A percentile compares a stretch with the other conserved stretches of the same genome.
These are phyloP conservation scores for Cystofilobasidium macerans DNA, from an alignment of 768 basidiomycete species.

Conservation along the genomic window DNA sequence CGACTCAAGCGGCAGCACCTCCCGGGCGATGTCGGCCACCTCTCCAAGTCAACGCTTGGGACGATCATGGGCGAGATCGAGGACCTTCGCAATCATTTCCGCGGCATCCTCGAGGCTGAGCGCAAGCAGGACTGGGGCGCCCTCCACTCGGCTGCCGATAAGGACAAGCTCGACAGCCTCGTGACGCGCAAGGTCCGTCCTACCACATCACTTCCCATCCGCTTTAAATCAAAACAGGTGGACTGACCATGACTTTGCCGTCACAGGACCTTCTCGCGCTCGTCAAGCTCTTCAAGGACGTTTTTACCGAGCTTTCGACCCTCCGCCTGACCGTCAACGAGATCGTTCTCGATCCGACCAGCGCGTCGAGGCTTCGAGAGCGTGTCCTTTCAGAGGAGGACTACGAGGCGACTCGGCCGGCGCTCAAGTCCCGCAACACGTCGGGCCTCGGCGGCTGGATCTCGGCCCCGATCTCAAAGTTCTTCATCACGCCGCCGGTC, in stretches of 20 bases:
- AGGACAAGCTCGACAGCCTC: constrained; percentile 28
- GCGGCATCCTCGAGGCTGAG: constrained; percentile 34
- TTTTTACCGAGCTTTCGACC: constrained; percentile 69
- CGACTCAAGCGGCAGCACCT: constrained; percentile 84
- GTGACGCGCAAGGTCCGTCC: constrained; percentile 47
- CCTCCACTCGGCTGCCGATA: constrained; percentile 39
- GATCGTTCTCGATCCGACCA: constrained; percentile 71
- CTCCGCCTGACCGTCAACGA: constrained; percentile 77
- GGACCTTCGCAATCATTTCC: constrained; percentile 61
- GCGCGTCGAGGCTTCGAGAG: constrained; percentile 51
- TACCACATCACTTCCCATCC: background rate
- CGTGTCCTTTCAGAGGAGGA: constrained; percentile 30
- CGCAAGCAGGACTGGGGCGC: constrained; percentile 50
- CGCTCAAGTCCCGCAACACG: constrained; percentile 33
- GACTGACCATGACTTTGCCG: background rate
- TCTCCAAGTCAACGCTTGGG: constrained; percentile 70
- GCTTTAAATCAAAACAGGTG: no score
- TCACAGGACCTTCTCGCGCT: constrained; percentile 58
- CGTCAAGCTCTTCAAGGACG: constrained; percentile 73
- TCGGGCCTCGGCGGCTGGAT: constrained; percentile 58
- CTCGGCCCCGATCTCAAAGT: constrained; percentile 62
- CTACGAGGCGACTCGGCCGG: constrained; percentile 29
- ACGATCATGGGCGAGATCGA: constrained; percentile 60
- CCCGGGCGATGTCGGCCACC: constrained; percentile 66
- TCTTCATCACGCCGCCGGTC: constrained; percentile 48